Percentiles rank a stretch among this genome's conserved stretches.
These are phyloP conservation scores for Ophiostoma perfectum DNA, from an alignment of 2,329 filamentous ascomycete genomes.

Conservation along the genomic window DNA sequence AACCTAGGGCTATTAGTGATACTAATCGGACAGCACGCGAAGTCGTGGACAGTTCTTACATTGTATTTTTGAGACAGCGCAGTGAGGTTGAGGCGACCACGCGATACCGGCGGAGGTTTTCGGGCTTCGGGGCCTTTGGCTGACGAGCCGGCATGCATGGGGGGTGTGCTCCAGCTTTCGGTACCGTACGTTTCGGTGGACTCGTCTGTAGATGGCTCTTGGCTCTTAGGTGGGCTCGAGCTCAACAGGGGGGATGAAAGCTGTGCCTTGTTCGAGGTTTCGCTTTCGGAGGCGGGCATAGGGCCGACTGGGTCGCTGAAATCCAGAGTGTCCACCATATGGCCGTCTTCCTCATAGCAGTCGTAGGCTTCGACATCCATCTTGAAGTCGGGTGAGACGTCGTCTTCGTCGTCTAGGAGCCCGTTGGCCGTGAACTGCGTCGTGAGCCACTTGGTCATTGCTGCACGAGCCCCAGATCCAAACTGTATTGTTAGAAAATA, in stretches of 20 bases:
- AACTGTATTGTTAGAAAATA: not conserved
- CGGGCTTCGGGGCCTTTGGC: slow-evolving; percentile 13
- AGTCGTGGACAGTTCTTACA: slow-evolving; percentile 33
- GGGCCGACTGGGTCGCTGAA: not conserved
- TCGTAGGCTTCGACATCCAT: not conserved
- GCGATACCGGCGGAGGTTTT: slow-evolving; percentile 29
- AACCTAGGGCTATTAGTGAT: slow-evolving; percentile 38
- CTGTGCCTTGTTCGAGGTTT: too few relatives aligned
- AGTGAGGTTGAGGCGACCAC: slow-evolving; percentile 49
- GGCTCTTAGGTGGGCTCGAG: too few relatives aligned
- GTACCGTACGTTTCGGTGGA: not conserved
- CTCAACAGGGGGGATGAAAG: too few relatives aligned
- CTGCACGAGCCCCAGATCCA: not conserved
- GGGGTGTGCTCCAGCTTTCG: not conserved
- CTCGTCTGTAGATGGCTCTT: not conserved
- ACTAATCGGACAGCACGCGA: not conserved
- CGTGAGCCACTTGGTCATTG: not conserved
- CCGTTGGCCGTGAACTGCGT: not conserved
- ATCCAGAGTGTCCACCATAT: not conserved
- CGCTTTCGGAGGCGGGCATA: too few relatives aligned
- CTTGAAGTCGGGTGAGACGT: not conserved
- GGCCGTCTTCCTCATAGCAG: not conserved
- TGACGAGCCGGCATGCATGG: not conserved
- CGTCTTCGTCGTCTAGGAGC: not conserved
- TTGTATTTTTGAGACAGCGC: slow-evolving; percentile 54